Conservation (phyloP, 2,329 filamentous ascomycete species). For the Seiridium unicorne region DNA sequence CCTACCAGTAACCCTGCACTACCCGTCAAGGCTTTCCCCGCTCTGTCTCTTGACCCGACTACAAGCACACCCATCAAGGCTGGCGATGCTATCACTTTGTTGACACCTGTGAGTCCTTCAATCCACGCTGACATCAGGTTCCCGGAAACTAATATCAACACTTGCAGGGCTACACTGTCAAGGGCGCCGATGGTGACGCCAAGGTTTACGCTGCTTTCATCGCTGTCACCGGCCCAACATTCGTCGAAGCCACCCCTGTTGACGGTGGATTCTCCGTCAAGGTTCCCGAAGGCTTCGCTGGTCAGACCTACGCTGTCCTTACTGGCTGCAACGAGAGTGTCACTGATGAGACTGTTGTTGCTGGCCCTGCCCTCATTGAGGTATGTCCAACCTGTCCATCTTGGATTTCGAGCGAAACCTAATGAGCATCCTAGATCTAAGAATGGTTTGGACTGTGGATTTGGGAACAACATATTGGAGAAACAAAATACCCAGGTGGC, state of each 20-base stretch:
- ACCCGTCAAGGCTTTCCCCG: constrained; percentile 60
- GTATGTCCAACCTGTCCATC: not conserved
- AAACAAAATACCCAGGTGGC: too few species aligned
- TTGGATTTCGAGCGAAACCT: too few species aligned
- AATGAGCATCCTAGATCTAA: too few species aligned
- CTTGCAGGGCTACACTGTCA: constrained; percentile 16
- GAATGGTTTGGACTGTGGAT: too few species aligned
- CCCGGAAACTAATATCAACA: too few species aligned
- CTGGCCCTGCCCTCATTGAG: constrained; percentile 33
- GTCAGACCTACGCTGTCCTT: constrained; percentile 39
- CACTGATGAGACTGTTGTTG: constrained; percentile 34
- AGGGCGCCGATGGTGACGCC: constrained; percentile 15
- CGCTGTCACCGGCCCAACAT: constrained; percentile 33
- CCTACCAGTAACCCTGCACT: constrained; percentile 52
- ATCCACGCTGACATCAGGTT: too few species aligned
- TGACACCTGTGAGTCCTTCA: constrained; percentile 15
- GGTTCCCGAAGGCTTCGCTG: constrained; percentile 29
- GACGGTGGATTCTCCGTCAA: constrained; percentile 20
- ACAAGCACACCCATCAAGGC: constrained; percentile 14
- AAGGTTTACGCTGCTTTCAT: constrained; percentile 34
- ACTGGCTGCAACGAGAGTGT: constrained; percentile 33
- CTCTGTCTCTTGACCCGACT: constrained; percentile 32
- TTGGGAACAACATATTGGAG: too few species aligned
- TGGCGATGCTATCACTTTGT: constrained; percentile 17
- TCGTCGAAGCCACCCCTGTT: constrained; percentile 21